Conservation (phyloP, 805 yeast genomes). For the Nakazawaea peltata region DNA sequence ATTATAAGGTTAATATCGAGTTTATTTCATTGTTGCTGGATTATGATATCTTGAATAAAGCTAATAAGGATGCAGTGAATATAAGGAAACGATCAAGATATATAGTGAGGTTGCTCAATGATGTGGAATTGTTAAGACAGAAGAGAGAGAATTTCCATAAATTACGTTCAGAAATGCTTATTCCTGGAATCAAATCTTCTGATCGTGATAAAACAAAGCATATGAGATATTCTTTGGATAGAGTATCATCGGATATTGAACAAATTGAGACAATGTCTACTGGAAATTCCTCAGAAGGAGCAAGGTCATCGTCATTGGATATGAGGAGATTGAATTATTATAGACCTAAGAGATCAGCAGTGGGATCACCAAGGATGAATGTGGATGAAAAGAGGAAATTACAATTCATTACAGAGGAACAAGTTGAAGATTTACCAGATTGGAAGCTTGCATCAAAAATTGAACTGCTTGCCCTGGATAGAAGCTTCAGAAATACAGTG, state of each 20-base stretch:
- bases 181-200: conserved; percentile 22
- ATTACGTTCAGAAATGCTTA: conserved; percentile 32
- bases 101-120: conserved; percentile 22
- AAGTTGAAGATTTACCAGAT: background rate
- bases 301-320: conserved; percentile 6
- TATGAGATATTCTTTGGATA: conserved; percentile 9
- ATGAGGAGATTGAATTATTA: conserved; percentile 6
- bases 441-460: background rate
- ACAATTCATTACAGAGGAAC: conserved; percentile 5
- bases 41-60: conserved; percentile 16
- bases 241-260: conserved; percentile 1
- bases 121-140: conserved; percentile 24
- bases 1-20: conserved; percentile 35
- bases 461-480: background rate
- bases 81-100: conserved; percentile 30
- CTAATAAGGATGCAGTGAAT: conserved; percentile 19
- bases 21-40: conserved; percentile 18
- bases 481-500: conserved; percentile 5
- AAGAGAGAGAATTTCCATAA: conserved; percentile 34
- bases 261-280: background rate
- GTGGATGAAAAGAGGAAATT: background rate
- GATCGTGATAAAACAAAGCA: background rate
- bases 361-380: background rate
- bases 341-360: background rate
- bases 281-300: background rate